Conservation (phyloP, 257 asterid genomes). For the Petunia axillaris region DNA sequence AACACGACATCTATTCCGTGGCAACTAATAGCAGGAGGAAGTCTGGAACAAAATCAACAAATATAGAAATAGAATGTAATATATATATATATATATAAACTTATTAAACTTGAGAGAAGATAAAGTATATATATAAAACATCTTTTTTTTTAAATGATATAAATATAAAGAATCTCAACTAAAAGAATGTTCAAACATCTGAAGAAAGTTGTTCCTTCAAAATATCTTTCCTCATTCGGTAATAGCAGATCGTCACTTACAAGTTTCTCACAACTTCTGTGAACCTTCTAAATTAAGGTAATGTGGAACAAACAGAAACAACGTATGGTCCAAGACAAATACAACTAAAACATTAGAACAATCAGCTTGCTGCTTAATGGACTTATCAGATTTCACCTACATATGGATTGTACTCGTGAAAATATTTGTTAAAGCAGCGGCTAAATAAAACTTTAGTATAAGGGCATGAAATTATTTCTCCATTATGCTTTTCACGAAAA, state of each 20-base stretch:
- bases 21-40: slow-evolving; percentile 42
- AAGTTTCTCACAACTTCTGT: neutral
- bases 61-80: neutral
- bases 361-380: neutral
- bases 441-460: too few relatives aligned
- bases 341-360: neutral
- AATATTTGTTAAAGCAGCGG: neutral
- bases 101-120: slow-evolving; percentile 17
- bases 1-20: slow-evolving; percentile 96
- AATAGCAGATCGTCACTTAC: neutral
- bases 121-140: neutral
- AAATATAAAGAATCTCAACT: neutral
- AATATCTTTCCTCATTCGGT: neutral
- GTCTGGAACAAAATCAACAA: neutral
- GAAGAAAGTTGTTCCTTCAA: neutral
- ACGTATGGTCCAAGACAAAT: neutral
- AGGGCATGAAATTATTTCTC: too few relatives aligned
- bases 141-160: neutral
- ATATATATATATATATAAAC: too few relatives aligned
- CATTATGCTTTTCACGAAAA: too few relatives aligned
- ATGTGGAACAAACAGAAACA: neutral
- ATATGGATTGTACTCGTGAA: neutral
- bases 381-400: neutral
- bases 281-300: neutral
- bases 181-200: neutral